phyloP scores from a whole-genome alignment of 495 filamentous ascomycete species.

The Baudoinia panamericana region DNA sequence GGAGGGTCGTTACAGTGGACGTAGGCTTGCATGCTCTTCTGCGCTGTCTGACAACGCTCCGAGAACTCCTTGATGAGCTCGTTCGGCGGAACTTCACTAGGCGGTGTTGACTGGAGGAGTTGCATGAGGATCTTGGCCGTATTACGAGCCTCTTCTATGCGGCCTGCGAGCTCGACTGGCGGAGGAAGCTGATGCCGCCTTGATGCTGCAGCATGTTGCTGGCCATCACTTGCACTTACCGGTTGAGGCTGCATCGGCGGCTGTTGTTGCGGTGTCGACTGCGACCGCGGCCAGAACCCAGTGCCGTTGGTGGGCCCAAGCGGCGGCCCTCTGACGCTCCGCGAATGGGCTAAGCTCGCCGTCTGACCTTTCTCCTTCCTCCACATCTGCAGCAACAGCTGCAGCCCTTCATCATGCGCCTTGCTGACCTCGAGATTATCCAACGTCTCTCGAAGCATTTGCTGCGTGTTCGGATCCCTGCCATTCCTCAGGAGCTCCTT shows the following conservation, averaged over 20 bases:
- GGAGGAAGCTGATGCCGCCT: slow-evolving; percentile 45
- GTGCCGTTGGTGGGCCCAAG: not conserved
- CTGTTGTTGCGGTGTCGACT: slow-evolving; percentile 10
- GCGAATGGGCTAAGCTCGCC: slow-evolving; percentile 8
- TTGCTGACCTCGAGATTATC: slow-evolving; percentile 58
- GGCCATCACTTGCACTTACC: not conserved
- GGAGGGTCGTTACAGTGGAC: slow-evolving; percentile 63
- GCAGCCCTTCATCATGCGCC: slow-evolving; percentile 57
- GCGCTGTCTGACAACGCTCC: slow-evolving; percentile 70
- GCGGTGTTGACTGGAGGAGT: slow-evolving; percentile 69
- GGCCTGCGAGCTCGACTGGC: slow-evolving; percentile 64
- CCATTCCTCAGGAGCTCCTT: slow-evolving; percentile 64
- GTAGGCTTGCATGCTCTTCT: slow-evolving; percentile 66
- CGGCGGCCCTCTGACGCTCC: not conserved
- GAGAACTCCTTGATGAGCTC: slow-evolving; percentile 87
- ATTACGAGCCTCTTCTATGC: slow-evolving; percentile 79
- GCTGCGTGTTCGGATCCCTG: slow-evolving; percentile 61
- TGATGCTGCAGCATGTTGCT: not conserved
- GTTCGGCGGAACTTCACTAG: slow-evolving; percentile 58
- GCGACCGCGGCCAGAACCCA: slow-evolving; percentile 1
- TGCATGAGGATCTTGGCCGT: slow-evolving; percentile 84
- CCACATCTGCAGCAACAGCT: slow-evolving; percentile 67
- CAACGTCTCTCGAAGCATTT: slow-evolving; percentile 76
- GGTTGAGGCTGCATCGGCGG: slow-evolving; percentile 27
- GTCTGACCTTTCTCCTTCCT: slow-evolving; percentile 55